Percentiles rank a stretch among this genome's conserved stretches.
These are phyloP conservation scores for Tuber borchii DNA, from an alignment of 495 filamentous ascomycete species.

Conservation along the genomic window DNA sequence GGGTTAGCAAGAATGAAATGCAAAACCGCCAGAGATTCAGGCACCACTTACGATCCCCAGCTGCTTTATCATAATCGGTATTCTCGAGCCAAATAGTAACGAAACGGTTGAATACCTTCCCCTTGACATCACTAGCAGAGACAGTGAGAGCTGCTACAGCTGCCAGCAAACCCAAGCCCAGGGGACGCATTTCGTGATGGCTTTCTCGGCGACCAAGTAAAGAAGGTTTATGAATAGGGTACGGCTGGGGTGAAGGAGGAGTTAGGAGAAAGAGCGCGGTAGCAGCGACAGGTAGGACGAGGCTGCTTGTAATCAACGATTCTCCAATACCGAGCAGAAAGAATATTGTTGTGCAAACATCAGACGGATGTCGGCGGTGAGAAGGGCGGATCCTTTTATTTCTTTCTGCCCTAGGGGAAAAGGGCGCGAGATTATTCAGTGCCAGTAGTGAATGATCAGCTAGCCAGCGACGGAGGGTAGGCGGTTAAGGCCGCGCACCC, in stretches of 20 bases:
- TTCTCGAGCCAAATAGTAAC: conserved; percentile 69
- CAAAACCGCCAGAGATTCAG: conserved; percentile 6
- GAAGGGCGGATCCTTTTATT: background rate
- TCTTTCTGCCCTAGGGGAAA: background rate
- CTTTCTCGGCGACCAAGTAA: background rate
- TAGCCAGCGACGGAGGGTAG: background rate
- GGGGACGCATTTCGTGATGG: background rate
- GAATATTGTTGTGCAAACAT: background rate
- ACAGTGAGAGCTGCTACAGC: conserved; percentile 27
- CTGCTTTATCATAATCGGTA: conserved; percentile 50
- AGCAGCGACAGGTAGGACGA: background rate
- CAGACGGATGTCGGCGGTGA: background rate
- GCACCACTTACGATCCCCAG: conserved; percentile 30
- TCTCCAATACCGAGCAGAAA: background rate
- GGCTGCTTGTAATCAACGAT: background rate
- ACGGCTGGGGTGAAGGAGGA: too few relatives aligned
- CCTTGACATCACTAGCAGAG: conserved; percentile 46
- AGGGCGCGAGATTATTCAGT: background rate
- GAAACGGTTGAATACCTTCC: conserved; percentile 61
- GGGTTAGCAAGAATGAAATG: conserved; percentile 1
- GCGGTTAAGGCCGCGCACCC: too few relatives aligned
- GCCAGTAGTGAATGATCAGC: background rate
- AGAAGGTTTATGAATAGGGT: background rate
- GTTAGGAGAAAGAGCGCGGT: background rate
- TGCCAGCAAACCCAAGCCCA: conserved; percentile 20